phyloP scores from a whole-genome alignment of 768 basidiomycete species.

The Termitomyces sp. region DNA sequence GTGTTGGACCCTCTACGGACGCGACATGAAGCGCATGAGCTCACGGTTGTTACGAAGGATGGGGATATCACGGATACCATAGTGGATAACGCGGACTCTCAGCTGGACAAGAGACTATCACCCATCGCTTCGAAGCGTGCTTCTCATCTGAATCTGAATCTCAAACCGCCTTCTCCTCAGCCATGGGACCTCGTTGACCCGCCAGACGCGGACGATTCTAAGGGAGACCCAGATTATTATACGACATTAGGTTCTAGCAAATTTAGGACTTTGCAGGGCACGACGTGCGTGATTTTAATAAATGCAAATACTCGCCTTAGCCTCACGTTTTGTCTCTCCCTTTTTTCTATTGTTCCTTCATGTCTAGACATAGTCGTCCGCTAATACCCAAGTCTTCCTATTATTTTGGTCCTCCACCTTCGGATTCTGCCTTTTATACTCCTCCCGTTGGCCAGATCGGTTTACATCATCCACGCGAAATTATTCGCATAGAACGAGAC shows the following conservation, averaged over 20 bases:
- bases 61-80: conserved; percentile 26
- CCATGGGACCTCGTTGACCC: conserved; percentile 66
- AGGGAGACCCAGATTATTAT: conserved; percentile 37
- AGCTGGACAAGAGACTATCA: conserved; percentile 27
- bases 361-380: conserved; percentile 37
- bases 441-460: conserved; percentile 84
- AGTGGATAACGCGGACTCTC: conserved; percentile 25
- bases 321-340: conserved; percentile 10
- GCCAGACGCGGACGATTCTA: conserved; percentile 39
- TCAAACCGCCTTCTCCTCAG: conserved; percentile 54
- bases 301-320: conserved; percentile 11
- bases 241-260: conserved; percentile 42
- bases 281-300: conserved; percentile 35
- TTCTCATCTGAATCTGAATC: conserved; percentile 49
- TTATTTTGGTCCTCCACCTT: conserved; percentile 77
- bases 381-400: conserved; percentile 78
- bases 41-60: conserved; percentile 22
- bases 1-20: conserved; percentile 12
- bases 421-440: conserved; percentile 80
- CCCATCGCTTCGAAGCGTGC: conserved; percentile 30
- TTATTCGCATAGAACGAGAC: conserved; percentile 90
- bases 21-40: conserved; percentile 12
- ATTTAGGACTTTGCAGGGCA: conserved; percentile 41
- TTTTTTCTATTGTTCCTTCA: conserved; percentile 3
- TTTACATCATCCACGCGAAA: conserved; percentile 86